Base-by-base conservation (phyloP, 208 protist genomes). In the Endotrypanum monterogeii region DNA sequence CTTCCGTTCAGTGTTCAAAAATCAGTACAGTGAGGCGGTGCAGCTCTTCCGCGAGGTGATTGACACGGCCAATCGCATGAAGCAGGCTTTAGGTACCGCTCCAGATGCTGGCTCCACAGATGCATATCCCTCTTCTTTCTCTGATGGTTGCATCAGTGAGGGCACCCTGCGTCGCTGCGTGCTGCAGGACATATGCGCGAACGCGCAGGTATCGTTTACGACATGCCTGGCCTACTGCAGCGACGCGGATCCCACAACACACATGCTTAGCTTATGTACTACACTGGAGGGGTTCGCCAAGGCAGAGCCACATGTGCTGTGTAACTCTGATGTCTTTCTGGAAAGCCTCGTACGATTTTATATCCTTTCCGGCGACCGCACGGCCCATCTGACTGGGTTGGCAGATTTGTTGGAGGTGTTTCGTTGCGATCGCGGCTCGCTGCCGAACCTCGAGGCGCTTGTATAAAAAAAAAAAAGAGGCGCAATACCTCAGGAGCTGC, bases 281-380 rank as follows among this genome's bases (percentile, higher is more conserved):
- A 86, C 83, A 32, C 84, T 93, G 76, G 89, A 96, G 76, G 65
- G 63, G 35, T 93, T 90, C 75, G 37, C 92, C 20, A 77, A 78
- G 37, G 78, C 83, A 20, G 85, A 93, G 61, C 85, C 89, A n/a
- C 78, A 86, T 0, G 82, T 73, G 46, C 58, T 94, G 35, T 77
- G 86, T 32, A 78, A 87, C 55, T 91, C 79, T 2, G 88, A 91
- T 72, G 84, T 88, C 2, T 94, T 96, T 81, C 65, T 96, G 8
- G 77, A 79, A n/a, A 89, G 91, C 57, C 73, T 85, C 75, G 87
- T 89, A n/a, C 92, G 92, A 14, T 76, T 94, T 60, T 96, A 96
- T 78, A 90, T 88, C 25, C 81, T 96, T 52, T 82, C 83, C 46
- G 88, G 86, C 7, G 83, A 88, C 55, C 83, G 79, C 30, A 62